A percentile compares a stretch with the other conserved stretches of the same genome.
Conservation (phyloP, 192 early-diverging fungal genomes). For the Umbelopsis ramanniana region DNA sequence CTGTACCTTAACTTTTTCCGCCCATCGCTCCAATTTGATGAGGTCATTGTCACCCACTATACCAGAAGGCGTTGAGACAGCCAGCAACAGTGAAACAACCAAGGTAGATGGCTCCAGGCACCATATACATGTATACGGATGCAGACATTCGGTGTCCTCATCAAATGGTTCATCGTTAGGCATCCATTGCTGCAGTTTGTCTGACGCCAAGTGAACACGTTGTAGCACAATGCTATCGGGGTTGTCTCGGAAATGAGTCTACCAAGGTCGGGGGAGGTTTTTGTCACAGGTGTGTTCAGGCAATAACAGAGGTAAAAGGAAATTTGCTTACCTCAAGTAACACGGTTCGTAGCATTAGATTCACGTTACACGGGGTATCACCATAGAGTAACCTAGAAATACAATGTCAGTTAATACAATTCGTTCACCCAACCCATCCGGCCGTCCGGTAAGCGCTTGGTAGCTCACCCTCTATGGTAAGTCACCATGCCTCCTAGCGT, state of each 20-base stretch:
- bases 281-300: not conserved
- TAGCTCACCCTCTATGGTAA: not conserved
- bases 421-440: not conserved
- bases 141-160: not conserved
- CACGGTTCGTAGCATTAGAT: slow-evolving; percentile 17
- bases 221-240: slow-evolving; percentile 23
- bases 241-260: slow-evolving; percentile 15
- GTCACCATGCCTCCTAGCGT: slow-evolving; percentile 14
- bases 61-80: slow-evolving; percentile 1
- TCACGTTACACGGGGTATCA: slow-evolving; percentile 12
- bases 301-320: not conserved
- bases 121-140: slow-evolving; percentile 3
- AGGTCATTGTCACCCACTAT: not conserved
- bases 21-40: slow-evolving; percentile 11
- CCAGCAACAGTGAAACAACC: not conserved
- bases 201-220: slow-evolving; percentile 22
- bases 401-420: not conserved
- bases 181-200: slow-evolving; percentile 16
- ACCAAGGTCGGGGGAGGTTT: too few species aligned
- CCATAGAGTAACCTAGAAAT: slow-evolving; percentile 6
- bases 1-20: slow-evolving; percentile 3
- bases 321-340: not conserved
- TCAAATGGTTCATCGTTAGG: not conserved
- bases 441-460: not conserved
- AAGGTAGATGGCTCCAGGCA: not conserved